phyloP scores from a whole-genome alignment of 352 stramenopile species.

The Phytophthora idaei region DNA sequence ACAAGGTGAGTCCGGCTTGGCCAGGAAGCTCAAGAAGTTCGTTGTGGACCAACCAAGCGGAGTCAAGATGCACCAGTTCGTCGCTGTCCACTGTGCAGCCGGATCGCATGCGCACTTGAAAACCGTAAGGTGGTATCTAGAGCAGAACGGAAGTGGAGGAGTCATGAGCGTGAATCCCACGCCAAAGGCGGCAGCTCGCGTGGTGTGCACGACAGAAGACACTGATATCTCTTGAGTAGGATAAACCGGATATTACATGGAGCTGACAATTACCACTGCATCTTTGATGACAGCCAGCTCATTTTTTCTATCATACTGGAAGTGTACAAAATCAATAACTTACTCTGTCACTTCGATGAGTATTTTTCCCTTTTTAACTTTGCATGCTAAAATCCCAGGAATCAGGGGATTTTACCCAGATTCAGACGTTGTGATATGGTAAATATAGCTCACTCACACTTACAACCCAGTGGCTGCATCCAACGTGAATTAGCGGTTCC shows the following conservation, averaged over 20 bases:
- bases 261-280: background rate
- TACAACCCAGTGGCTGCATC: too few species aligned
- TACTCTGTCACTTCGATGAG: too few species aligned
- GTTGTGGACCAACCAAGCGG: conserved; percentile 12
- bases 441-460: too few species aligned
- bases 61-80: conserved; percentile 31
- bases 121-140: conserved; percentile 28
- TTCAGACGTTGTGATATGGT: too few species aligned
- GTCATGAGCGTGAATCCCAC: conserved; percentile 22
- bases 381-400: too few species aligned
- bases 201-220: conserved; percentile 14
- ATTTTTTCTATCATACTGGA: too few species aligned
- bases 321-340: too few species aligned
- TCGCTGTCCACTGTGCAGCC: conserved; percentile 27
- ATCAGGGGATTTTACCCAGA: too few species aligned
- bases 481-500: background rate
- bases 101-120: conserved; percentile 26
- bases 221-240: background rate
- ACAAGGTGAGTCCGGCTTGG: background rate
- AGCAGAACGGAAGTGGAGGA: conserved; percentile 21
- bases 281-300: too few species aligned
- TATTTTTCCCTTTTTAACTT: too few species aligned
- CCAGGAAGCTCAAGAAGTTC: conserved; percentile 23
- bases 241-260: background rate
- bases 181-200: conserved; percentile 4